Percentiles rank a stretch among this genome's conserved stretches.
Conservation (phyloP, 306 rosid species). For the Ormosia emarginata region DNA sequence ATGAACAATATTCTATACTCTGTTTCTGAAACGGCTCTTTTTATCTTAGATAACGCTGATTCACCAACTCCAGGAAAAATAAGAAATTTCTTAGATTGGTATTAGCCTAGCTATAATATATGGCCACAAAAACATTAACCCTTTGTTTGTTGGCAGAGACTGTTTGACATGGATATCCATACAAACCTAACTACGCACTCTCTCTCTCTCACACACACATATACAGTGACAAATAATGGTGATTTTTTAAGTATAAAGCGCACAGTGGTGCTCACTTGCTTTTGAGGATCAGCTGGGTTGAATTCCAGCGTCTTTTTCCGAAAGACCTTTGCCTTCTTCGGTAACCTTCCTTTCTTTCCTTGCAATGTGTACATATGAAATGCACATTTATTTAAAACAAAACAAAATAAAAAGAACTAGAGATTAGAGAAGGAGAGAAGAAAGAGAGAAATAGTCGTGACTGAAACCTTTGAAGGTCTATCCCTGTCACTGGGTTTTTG, state of each 20-base stretch:
- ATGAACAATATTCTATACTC: background rate
- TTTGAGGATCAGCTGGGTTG: background rate
- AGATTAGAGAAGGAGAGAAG: background rate
- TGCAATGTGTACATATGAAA: background rate
- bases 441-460: background rate
- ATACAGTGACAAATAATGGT: background rate
- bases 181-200: background rate
- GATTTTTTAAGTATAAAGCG: background rate
- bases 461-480: constrained; percentile 12
- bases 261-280: constrained; percentile 8
- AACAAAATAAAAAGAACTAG: background rate
- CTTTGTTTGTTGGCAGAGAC: background rate
- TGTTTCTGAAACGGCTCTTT: background rate
- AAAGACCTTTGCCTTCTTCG: background rate
- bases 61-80: too few relatives aligned
- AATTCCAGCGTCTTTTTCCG: background rate
- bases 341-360: background rate
- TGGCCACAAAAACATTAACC: background rate
- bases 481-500: background rate
- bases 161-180: background rate
- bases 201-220: too few relatives aligned
- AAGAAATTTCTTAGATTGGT: too few relatives aligned
- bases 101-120: too few relatives aligned
- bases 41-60: background rate
- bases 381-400: background rate